Evolutionary conservation across 2,329 filamentous ascomycete species (phyloP).

Genomic region (Teratosphaeria pseudoeucalypti): DNA sequence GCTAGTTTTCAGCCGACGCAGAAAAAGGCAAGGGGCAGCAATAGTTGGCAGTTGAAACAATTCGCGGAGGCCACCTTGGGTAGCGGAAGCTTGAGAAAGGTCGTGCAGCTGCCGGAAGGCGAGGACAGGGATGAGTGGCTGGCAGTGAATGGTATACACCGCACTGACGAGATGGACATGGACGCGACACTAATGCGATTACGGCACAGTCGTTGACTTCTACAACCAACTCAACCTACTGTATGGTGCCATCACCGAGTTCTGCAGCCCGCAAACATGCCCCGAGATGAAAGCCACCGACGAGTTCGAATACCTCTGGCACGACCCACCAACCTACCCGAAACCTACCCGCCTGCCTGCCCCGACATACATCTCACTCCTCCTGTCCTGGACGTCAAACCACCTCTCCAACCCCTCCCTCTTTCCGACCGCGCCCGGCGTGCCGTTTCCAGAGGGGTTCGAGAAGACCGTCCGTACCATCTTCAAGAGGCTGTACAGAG

Average conservation of each 20-base stretch:
- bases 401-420: constrained; percentile 93
- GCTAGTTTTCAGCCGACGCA: constrained; percentile 79
- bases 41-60: constrained; percentile 87
- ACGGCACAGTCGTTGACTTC: constrained; percentile 79
- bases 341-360: constrained; percentile 96
- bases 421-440: constrained; percentile 63
- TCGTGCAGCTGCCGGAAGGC: constrained; percentile 91
- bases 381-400: constrained; percentile 93
- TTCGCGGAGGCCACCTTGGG: constrained; percentile 96
- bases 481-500: constrained; percentile 98
- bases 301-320: constrained; percentile 99
- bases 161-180: neutral
- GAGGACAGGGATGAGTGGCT: constrained; percentile 98
- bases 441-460: constrained; percentile 87
- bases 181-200: neutral
- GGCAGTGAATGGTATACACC: constrained; percentile 72
- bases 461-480: constrained; percentile 91
- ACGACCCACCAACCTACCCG: constrained; percentile 88
- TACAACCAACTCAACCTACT: constrained; percentile 99
- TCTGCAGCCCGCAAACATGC: constrained; percentile 93
- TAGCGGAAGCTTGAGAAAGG: constrained; percentile 87
- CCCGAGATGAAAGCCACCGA: constrained; percentile 99
- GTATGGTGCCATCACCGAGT: constrained; percentile 97
- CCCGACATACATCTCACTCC: constrained; percentile 92
- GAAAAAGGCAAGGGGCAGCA: constrained; percentile 72